Base-by-base conservation (phyloP, 257 asterid species). In the Solanum pimpinellifolium region DNA sequence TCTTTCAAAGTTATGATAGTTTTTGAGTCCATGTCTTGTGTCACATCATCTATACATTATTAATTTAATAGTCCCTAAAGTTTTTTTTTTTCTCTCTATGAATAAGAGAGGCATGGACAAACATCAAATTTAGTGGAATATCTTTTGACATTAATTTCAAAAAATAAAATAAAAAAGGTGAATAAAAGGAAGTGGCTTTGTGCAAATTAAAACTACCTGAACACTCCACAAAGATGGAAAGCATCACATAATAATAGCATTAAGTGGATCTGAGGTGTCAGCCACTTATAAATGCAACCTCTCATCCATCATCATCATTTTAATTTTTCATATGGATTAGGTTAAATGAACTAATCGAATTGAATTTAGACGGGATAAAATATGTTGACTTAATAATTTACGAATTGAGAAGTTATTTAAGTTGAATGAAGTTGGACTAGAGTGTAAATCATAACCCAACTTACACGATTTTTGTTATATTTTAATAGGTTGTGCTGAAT, bases 211-310 rank as follows among this genome's bases (percentile, higher is more conserved):
- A 88, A 72, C 86, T 76, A 86, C 25, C 86, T 83, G 69, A 77
- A 49, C 78, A 41, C 90, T 86, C 86, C 87, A 88, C 88, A 75
- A 66, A 83, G 86, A 77, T 56, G 49, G 42, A 85, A 62, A 86
- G 72, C 39, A 80, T 15, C 85, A 83, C 31, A 83, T 10, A 47
- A 83, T 86, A 77, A 78, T 86, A 82, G 52, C 85, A 72, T 44
- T 74, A 86, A 90, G 91, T 93, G 95, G 95, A 84, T 85, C 80
- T 85, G 88, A 88, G 92, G 92, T 92, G 94, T 91, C 91, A 91
- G 89, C 91, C 94, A 93, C 94, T 91, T 47, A 81, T 18, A 49
- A 41, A 59, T 74, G 46, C 72, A 75, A 39, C 27, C 44, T 52
- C 60, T 44, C 25, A 70, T 81, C n/a, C 66, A 87, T 85, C 69